Percentiles rank a stretch among this genome's conserved stretches.
phyloP scores from a whole-genome alignment of 2,329 filamentous ascomycete species.

The Trichoderma aggressivum region DNA sequence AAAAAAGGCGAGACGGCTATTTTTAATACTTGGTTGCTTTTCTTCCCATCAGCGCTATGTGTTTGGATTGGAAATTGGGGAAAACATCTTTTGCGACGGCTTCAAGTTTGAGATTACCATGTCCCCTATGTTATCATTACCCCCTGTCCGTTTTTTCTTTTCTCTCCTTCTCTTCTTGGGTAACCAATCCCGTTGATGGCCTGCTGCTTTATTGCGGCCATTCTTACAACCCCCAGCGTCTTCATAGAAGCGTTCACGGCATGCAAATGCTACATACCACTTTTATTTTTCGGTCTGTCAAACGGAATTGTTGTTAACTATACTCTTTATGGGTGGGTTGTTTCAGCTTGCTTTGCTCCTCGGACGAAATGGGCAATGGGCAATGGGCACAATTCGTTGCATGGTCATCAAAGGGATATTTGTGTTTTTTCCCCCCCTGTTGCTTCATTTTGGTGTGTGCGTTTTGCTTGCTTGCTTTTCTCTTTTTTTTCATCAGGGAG shows the following conservation, averaged over 20 bases:
- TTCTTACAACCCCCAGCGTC: background rate
- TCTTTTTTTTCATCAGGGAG: background rate
- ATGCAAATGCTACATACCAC: constrained; percentile 13
- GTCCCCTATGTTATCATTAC: background rate
- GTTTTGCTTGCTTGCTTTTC: too few relatives aligned
- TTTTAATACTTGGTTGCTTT: background rate
- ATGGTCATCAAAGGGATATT: background rate
- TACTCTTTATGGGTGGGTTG: background rate
- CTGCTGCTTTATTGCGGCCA: background rate
- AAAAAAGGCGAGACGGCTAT: background rate
- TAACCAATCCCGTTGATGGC: background rate
- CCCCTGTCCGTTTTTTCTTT: background rate
- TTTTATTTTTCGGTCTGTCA: background rate
- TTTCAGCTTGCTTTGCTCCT: background rate
- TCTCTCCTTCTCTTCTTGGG: background rate
- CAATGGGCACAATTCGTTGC: background rate
- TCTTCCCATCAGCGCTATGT: background rate
- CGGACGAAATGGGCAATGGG: background rate
- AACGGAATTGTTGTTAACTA: background rate
- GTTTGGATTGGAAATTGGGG: background rate
- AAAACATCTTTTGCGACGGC: background rate
- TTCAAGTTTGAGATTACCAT: constrained; percentile 5
- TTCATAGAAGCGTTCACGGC: constrained; percentile 12
- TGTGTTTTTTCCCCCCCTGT: too few relatives aligned
- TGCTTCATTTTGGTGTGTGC: too few relatives aligned